Conservation (phyloP, 139 green algal species). For the Coelastrella sp. region DNA sequence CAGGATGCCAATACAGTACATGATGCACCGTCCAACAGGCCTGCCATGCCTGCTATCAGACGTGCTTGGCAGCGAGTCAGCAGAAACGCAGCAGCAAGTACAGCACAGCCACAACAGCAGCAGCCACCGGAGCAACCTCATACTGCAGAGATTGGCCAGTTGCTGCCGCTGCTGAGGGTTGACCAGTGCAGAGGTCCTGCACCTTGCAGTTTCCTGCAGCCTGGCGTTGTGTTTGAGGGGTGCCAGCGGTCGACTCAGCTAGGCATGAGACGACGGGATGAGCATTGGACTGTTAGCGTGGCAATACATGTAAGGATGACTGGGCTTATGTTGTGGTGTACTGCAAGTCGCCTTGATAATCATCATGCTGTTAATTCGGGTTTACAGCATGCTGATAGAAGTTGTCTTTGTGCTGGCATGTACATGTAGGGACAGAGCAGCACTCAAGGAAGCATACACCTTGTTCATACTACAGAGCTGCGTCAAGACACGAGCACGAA, state of each 20-base stretch:
- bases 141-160: background rate
- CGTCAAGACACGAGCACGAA: too few relatives aligned
- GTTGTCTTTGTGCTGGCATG: too few relatives aligned
- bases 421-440: too few relatives aligned
- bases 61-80: constrained; percentile 3
- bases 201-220: constrained; percentile 58
- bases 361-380: too few relatives aligned
- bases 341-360: too few relatives aligned
- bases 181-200: constrained; percentile 41
- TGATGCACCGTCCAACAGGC: background rate
- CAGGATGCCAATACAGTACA: too few relatives aligned
- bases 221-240: constrained; percentile 58
- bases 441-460: too few relatives aligned
- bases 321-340: background rate
- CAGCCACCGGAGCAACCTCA: background rate
- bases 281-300: constrained; percentile 35
- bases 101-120: background rate
- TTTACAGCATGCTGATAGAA: too few relatives aligned
- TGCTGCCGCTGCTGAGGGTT: background rate
- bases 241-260: constrained; percentile 53
- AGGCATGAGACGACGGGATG: background rate
- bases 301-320: constrained; percentile 34
- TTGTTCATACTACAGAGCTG: too few relatives aligned
- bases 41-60: constrained; percentile 17
- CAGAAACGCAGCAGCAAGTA: background rate